A percentile compares a stretch with the other conserved stretches of the same genome.
These are phyloP conservation scores for Waltiozyma sp. DNA, from an alignment of 1,139 yeast genomes.

Conservation along the genomic window DNA sequence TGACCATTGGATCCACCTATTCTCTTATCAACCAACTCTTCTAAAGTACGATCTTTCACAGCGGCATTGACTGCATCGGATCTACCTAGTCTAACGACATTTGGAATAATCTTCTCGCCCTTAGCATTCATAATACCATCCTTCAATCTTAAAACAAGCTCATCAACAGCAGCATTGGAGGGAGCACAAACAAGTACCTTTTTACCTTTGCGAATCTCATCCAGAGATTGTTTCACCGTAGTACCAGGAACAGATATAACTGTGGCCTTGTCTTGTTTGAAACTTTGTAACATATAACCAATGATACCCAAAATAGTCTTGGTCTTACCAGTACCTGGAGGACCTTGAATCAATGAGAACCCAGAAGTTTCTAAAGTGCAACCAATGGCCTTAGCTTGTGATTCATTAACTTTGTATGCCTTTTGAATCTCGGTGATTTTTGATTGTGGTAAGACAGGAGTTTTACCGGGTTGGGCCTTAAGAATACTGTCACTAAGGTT, in stretches of 20 bases:
- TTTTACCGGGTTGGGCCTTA: constrained; percentile 47
- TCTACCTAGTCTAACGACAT: constrained; percentile 82
- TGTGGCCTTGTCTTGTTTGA: constrained; percentile 18
- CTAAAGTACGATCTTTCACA: constrained; percentile 76
- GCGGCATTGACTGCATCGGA: constrained; percentile 80
- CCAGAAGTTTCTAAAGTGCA: constrained; percentile 63
- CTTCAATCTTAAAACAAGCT: constrained; percentile 76
- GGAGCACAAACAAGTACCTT: constrained; percentile 90
- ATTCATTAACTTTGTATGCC: constrained; percentile 57
- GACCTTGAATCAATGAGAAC: constrained; percentile 90
- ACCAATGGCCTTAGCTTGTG: constrained; percentile 84
- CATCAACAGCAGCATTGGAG: constrained; percentile 98
- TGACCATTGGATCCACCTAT: constrained; percentile 33
- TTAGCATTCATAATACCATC: constrained; percentile 51
- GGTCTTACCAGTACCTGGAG: constrained; percentile 98
- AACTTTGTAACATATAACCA: constrained; percentile 55
- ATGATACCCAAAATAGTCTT: constrained; percentile 89
- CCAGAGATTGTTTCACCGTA: constrained; percentile 2
- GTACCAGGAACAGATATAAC: constrained; percentile 17
- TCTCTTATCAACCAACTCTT: constrained; percentile 70
- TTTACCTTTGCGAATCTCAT: constrained; percentile 25
- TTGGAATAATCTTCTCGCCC: constrained; percentile 54
- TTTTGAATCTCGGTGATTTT: constrained; percentile 32
- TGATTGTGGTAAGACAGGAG: constrained; percentile 24
- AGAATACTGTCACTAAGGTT: constrained; percentile 59